Evolutionary conservation across 495 filamentous ascomycete genomes (phyloP), one percentile per base, ranked within the genome.

Genomic region (Podospora pseudocomata): DNA sequence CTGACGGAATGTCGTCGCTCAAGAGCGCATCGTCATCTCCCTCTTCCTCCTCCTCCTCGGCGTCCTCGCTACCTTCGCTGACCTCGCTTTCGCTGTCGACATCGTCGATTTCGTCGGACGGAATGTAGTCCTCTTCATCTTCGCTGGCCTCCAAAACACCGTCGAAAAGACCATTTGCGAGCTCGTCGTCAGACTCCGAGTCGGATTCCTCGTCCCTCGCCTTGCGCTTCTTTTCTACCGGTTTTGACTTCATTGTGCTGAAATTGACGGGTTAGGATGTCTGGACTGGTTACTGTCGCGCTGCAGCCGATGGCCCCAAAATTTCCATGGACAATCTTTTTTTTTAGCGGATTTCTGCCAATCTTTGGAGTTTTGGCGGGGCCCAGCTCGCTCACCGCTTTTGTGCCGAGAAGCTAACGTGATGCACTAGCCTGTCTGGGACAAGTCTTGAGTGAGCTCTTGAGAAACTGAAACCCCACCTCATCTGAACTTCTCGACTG

Each of bases 1-100:
- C 86, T 0, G 85, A 84, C 1, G 85, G 85, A 58, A 86, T 84
- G 70, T 88, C 87, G 66, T 87, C 83, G 74, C 85, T 87, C 5
- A 84, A 77, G 34, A 88, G 65, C 19, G 79, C 86, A 49, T 86
- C 85, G 16, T 81, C 77, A 18, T 81, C 80, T 11, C 87, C 85
- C 19, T 85, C 86, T 53, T 84, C 70, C 13, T 87, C 85, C 19
- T 85, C 85, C 19, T 85, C 86, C 53, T 84, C 70, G 16, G 71
- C 70, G 13, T 60, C 63, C 3, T 62, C 66, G 4, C 26, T 32
- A 32, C 27, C 49, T 18, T 55, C 66, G 16, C 68, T 68, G 16
- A 66, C 70, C 20, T 71, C 68, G 44, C 68, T 67, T 15, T 67
- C 65, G 19, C 63, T 61, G 18, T 66, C 63, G 19, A 55, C 67